Percentiles rank a stretch among this genome's conserved stretches.
Conservation (phyloP, 805 yeast species). For the Isabelozyma gotoi region DNA sequence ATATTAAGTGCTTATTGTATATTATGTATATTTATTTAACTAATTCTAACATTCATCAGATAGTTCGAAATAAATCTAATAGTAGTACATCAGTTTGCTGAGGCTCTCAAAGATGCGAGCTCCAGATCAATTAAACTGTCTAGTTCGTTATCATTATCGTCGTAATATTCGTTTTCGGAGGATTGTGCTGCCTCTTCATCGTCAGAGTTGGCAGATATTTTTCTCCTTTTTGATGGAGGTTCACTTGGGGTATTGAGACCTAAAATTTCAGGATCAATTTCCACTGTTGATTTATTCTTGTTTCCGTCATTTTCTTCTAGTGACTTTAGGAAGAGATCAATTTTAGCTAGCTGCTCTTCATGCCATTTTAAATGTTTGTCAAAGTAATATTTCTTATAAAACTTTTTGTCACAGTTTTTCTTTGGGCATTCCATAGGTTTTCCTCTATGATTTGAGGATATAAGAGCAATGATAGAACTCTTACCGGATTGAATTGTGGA, state of each 20-base stretch:
- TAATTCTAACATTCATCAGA: neutral
- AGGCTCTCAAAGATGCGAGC: slow-evolving; percentile 11
- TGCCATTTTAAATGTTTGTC: slow-evolving; percentile 57
- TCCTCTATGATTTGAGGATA: slow-evolving; percentile 34
- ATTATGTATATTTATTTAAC: slow-evolving; percentile 1
- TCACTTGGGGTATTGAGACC: neutral
- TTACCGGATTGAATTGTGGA: slow-evolving; percentile 13
- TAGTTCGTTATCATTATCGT: slow-evolving; percentile 15
- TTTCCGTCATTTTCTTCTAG: slow-evolving; percentile 14
- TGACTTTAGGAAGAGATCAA: slow-evolving; percentile 27
- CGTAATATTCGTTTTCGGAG: neutral
- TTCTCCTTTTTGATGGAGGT: neutral
- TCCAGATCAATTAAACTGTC: slow-evolving; percentile 24
- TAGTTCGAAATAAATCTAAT: neutral
- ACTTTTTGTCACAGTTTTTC: slow-evolving; percentile 51
- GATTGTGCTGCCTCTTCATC: slow-evolving; percentile 1
- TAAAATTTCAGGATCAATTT: neutral
- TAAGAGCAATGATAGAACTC: slow-evolving; percentile 32
- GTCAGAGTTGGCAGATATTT: neutral
- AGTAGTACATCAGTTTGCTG: slow-evolving; percentile 1
- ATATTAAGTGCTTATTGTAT: slow-evolving; percentile 12
- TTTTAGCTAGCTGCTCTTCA: slow-evolving; percentile 27
- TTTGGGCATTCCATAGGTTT: slow-evolving; percentile 47
- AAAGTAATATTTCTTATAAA: slow-evolving; percentile 49
- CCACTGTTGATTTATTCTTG: neutral